These are phyloP conservation scores for Dothidotthia symphoricarpi DNA, from an alignment of 2,329 filamentous ascomycete species.

Conservation along the genomic window DNA sequence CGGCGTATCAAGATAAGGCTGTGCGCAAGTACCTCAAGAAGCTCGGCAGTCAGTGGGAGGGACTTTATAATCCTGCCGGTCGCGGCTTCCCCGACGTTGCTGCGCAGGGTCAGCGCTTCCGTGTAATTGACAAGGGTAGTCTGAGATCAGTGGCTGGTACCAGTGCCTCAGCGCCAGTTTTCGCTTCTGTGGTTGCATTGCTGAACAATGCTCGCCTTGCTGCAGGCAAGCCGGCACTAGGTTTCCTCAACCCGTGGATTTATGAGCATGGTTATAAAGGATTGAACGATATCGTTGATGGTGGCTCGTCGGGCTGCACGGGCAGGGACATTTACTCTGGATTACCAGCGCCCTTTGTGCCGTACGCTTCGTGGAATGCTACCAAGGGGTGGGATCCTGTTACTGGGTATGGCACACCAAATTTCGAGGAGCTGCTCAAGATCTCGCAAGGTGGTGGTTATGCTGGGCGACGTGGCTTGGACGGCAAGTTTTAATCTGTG, in stretches of 20 bases:
- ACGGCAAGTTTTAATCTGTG: neutral
- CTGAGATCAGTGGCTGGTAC: slow-evolving; percentile 39
- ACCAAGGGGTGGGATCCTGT: slow-evolving; percentile 53
- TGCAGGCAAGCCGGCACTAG: slow-evolving; percentile 35
- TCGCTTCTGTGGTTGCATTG: slow-evolving; percentile 39
- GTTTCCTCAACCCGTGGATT: slow-evolving; percentile 45
- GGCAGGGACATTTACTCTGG: slow-evolving; percentile 42
- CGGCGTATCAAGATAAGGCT: slow-evolving; percentile 45
- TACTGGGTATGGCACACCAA: slow-evolving; percentile 45
- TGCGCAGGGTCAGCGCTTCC: slow-evolving; percentile 39
- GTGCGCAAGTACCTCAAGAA: slow-evolving; percentile 42
- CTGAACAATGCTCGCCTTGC: slow-evolving; percentile 42
- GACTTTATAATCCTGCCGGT: slow-evolving; percentile 46
- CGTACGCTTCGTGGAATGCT: slow-evolving; percentile 53
- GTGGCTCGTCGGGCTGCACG: slow-evolving; percentile 49
- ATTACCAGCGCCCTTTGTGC: slow-evolving; percentile 41
- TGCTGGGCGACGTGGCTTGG: neutral
- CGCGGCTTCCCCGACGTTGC: slow-evolving; percentile 49
- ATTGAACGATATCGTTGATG: slow-evolving; percentile 51
- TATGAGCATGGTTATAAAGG: slow-evolving; percentile 46
- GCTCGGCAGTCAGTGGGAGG: slow-evolving; percentile 42
- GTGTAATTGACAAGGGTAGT: slow-evolving; percentile 36
- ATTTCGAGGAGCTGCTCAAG: slow-evolving; percentile 37
- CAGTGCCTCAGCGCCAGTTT: slow-evolving; percentile 41
- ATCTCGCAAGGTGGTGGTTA: slow-evolving; percentile 21